Evolutionary conservation across 2,329 filamentous ascomycete genomes (phyloP), one percentile per base, ranked within the genome.

Genomic region (Corynespora cassiicola): DNA sequence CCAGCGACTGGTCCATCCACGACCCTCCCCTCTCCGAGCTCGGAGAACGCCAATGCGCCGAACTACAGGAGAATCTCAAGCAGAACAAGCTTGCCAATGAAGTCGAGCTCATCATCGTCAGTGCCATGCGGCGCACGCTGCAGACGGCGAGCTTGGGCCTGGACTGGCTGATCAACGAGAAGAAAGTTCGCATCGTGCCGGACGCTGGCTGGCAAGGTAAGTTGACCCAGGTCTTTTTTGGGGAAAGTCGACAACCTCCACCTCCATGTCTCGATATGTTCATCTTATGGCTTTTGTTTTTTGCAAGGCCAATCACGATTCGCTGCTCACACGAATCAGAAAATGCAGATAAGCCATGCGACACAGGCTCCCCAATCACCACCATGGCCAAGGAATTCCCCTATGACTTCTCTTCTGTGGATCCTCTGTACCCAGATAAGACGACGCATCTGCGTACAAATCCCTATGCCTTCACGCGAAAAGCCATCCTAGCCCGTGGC

Each of bases 161-260:
- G 2, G 76, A 78, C 49, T 85, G 78, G 75, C 68, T 87, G 29
- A 70, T 82, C 31, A 73, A 66, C n/a, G 52, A 54, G 31, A 63
- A 61, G 38, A 53, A 52, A 1, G 69, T 84, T 14, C 74, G 72
- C 29, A 72, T 86, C 16, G 66, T 78, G 31, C 77, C 79, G 1
- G 75, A 82, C 53, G 82, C 84, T 4, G 74, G 75, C 37, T 87
- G 84, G 84, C 84, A 87, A 72, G 80, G 80, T 82, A 61, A 6
- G 39, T 35, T n/a, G n/a, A n/a, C n/a, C n/a, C n/a, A n/a, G n/a
- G n/a, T n/a, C n/a, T n/a, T n/a, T n/a, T n/a, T n/a, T n/a, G n/a
- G n/a, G n/a, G n/a, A n/a, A n/a, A n/a, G n/a, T n/a, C n/a, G n/a
- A n/a, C n/a, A n/a, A n/a, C n/a, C n/a, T n/a, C n/a, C n/a, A n/a